phyloP scores from a whole-genome alignment of 805 yeast species.

The Teunomyces panamensis region DNA sequence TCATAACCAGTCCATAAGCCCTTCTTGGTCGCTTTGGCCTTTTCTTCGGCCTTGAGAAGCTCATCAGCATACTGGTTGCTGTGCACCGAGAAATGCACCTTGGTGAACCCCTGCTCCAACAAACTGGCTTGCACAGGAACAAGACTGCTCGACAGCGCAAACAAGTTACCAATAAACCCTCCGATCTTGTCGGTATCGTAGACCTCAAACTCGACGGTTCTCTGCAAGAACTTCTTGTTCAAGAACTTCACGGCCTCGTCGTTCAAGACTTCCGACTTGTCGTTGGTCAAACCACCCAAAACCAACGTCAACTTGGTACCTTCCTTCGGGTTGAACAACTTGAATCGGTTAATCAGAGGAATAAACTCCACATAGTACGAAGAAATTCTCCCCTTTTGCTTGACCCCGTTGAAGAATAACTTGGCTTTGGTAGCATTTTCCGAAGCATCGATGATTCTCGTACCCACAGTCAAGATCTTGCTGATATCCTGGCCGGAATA shows the following conservation, averaged over 20 bases:
- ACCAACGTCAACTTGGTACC: slow-evolving; percentile 66
- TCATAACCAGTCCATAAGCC: slow-evolving; percentile 72
- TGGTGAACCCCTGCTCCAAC: slow-evolving; percentile 60
- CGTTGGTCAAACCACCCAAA: slow-evolving; percentile 66
- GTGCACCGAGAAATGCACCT: slow-evolving; percentile 60
- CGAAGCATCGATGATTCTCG: slow-evolving; percentile 74
- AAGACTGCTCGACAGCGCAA: slow-evolving; percentile 43
- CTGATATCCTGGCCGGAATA: slow-evolving; percentile 38
- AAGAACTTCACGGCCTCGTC: slow-evolving; percentile 54
- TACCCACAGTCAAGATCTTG: slow-evolving; percentile 52
- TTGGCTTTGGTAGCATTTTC: slow-evolving; percentile 70
- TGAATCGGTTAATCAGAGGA: slow-evolving; percentile 63
- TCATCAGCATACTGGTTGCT: slow-evolving; percentile 54
- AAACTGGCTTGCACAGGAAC: slow-evolving; percentile 57
- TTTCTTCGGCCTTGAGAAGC: slow-evolving; percentile 58
- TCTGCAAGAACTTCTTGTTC: slow-evolving; percentile 57
- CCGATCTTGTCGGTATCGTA: slow-evolving; percentile 74
- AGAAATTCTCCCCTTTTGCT: slow-evolving; percentile 59
- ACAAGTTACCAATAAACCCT: slow-evolving; percentile 73
- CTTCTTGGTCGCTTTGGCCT: slow-evolving; percentile 50
- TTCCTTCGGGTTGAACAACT: slow-evolving; percentile 67
- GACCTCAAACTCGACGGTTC: slow-evolving; percentile 69
- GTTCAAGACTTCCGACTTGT: slow-evolving; percentile 33
- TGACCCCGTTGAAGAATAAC: slow-evolving; percentile 67
- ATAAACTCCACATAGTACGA: slow-evolving; percentile 71